Evolutionary conservation across 371 early-diverging fungal genomes (phyloP).

Genomic region (Mortierella sp.): DNA sequence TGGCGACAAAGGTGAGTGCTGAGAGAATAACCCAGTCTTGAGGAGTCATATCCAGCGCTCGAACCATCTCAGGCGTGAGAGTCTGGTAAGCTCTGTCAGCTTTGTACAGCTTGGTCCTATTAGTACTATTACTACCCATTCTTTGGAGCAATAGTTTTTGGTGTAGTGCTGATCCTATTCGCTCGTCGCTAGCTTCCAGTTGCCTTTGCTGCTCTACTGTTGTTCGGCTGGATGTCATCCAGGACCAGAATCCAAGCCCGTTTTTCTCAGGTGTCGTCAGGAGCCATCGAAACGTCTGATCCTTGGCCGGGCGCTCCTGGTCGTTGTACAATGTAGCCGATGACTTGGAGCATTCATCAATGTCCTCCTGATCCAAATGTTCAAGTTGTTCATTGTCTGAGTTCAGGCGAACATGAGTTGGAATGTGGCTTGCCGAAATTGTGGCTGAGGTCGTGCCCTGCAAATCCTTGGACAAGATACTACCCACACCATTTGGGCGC

Average conservation of each 20-base stretch:
- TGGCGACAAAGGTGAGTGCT: conserved; percentile 1
- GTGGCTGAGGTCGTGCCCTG: no score
- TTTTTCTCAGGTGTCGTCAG: neutral
- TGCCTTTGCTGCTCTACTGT: neutral
- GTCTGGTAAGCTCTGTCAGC: neutral
- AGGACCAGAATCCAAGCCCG: conserved; percentile 9
- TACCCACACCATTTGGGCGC: no score
- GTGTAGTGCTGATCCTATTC: neutral
- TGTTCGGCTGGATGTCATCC: conserved; percentile 22
- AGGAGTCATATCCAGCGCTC: neutral
- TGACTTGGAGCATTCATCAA: neutral
- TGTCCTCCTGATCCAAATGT: neutral
- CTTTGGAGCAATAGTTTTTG: no score
- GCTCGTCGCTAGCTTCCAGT: conserved; percentile 4
- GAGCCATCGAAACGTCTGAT: neutral
- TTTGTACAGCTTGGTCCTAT: no score
- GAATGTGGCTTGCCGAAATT: no score
- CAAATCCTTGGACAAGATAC: no score
- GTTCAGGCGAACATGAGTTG: neutral
- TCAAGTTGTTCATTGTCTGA: neutral
- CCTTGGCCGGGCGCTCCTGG: neutral
- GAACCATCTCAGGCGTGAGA: neutral
- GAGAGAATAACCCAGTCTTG: conserved; percentile 17
- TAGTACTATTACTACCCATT: no score
- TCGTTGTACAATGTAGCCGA: neutral